Conservation (phyloP, 345 rosid genomes). For the Cochlearia excelsa region DNA sequence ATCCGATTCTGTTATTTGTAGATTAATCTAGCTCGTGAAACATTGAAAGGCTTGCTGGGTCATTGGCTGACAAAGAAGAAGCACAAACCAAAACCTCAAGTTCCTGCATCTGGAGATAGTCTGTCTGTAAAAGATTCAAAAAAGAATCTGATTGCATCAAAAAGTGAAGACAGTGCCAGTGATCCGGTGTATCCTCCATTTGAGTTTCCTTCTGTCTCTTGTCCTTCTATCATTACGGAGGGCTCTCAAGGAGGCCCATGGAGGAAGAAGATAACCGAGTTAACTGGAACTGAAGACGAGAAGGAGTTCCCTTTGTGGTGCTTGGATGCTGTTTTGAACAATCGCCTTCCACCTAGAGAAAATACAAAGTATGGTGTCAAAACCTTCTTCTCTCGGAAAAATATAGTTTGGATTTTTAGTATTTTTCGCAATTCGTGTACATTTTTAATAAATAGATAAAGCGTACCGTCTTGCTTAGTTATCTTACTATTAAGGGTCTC, state of each 20-base stretch:
- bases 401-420: slow-evolving; percentile 22
- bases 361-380: slow-evolving; percentile 62
- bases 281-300: slow-evolving; percentile 89
- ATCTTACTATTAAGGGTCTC: slow-evolving; percentile 19
- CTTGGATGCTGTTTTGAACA: slow-evolving; percentile 81
- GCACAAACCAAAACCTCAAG: slow-evolving; percentile 65
- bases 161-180: slow-evolving; percentile 66
- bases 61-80: slow-evolving; percentile 88
- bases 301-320: slow-evolving; percentile 98
- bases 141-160: slow-evolving; percentile 54
- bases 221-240: slow-evolving; percentile 96
- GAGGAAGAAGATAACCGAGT: slow-evolving; percentile 92
- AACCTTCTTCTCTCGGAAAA: slow-evolving; percentile 24
- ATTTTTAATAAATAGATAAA: slow-evolving; percentile 14
- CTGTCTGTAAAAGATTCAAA: slow-evolving; percentile 61
- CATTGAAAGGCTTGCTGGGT: slow-evolving; percentile 87
- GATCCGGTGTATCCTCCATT: slow-evolving; percentile 94
- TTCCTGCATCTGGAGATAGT: slow-evolving; percentile 68
- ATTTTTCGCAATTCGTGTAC: slow-evolving; percentile 13
- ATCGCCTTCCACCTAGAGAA: slow-evolving; percentile 91
- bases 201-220: slow-evolving; percentile 70
- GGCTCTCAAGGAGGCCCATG: slow-evolving; percentile 98
- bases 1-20: slow-evolving; percentile 37
- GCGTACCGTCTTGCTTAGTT: background rate
- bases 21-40: slow-evolving; percentile 98